Conservation (phyloP, 2,329 filamentous ascomycete genomes). For the Aspergillus arachidicola region DNA sequence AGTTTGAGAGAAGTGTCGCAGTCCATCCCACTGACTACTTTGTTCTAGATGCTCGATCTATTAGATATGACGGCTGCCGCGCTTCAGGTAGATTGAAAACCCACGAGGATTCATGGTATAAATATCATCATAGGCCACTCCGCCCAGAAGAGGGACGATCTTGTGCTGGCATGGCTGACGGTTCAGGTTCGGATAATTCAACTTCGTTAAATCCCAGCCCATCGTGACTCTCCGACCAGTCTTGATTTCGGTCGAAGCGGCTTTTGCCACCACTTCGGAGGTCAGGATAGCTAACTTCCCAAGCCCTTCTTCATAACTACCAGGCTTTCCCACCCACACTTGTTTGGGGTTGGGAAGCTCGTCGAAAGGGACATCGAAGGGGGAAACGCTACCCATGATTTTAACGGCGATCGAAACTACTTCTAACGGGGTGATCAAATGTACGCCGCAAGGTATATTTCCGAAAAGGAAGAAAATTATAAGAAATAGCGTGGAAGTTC, state of each 20-base stretch:
- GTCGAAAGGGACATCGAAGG: slow-evolving; percentile 44
- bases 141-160: slow-evolving; percentile 52
- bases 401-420: background rate
- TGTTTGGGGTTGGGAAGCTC: slow-evolving; percentile 52
- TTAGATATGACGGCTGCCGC: background rate
- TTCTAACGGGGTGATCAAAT: background rate
- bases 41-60: slow-evolving; percentile 37
- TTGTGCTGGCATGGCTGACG: slow-evolving; percentile 55
- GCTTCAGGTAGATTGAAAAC: slow-evolving; percentile 11
- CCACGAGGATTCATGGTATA: slow-evolving; percentile 54
- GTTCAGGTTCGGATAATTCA: slow-evolving; percentile 58
- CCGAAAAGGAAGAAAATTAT: background rate
- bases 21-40: slow-evolving; percentile 56
- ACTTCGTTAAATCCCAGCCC: slow-evolving; percentile 59
- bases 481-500: background rate
- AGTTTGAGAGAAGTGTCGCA: slow-evolving; percentile 53
- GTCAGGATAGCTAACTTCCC: slow-evolving; percentile 57
- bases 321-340: slow-evolving; percentile 52
- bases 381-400: slow-evolving; percentile 14
- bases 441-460: background rate
- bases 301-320: slow-evolving; percentile 55
- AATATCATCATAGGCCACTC: slow-evolving; percentile 53
- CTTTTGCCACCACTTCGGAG: slow-evolving; percentile 52
- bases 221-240: slow-evolving; percentile 56
- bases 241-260: slow-evolving; percentile 54